phyloP scores from a whole-genome alignment of 176 grass and related monocot genomes.

The Bolboschoenus planiculmis region DNA sequence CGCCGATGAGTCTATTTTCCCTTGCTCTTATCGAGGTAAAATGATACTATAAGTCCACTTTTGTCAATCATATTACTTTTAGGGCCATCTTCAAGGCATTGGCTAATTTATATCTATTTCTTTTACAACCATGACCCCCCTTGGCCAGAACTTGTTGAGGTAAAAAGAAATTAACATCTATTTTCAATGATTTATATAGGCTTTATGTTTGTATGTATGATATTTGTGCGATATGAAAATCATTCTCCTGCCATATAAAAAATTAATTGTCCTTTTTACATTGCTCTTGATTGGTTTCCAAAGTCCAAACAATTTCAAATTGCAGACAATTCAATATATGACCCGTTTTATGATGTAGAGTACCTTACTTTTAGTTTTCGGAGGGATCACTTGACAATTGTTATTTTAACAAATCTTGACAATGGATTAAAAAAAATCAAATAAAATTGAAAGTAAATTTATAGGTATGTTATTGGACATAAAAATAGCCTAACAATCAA shows the following conservation, averaged over 20 bases:
- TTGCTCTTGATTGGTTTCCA: background rate
- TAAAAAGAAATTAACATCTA: background rate
- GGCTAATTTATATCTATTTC: background rate
- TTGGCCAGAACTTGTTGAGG: background rate
- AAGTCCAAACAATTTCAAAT: background rate
- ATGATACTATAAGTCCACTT: background rate
- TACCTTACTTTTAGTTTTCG: background rate
- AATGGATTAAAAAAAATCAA: too few relatives aligned
- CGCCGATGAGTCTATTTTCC: constrained; percentile 79
- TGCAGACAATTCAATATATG: background rate
- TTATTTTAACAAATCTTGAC: too few relatives aligned
- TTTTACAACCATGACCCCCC: background rate
- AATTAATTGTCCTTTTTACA: background rate
- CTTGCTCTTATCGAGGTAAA: constrained; percentile 76
- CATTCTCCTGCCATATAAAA: background rate
- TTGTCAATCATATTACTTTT: constrained; percentile 6
- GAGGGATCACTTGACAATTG: too few relatives aligned
- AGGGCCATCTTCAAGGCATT: background rate
- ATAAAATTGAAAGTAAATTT: too few relatives aligned
- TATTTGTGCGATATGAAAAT: background rate
- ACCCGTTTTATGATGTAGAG: background rate
- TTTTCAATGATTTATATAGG: background rate
- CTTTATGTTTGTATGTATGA: background rate
- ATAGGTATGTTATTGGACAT: too few relatives aligned
- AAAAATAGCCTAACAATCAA: too few relatives aligned